Evolutionary conservation across 208 protist genomes (phyloP).

Genomic region (Leishmania braziliensis): DNA sequence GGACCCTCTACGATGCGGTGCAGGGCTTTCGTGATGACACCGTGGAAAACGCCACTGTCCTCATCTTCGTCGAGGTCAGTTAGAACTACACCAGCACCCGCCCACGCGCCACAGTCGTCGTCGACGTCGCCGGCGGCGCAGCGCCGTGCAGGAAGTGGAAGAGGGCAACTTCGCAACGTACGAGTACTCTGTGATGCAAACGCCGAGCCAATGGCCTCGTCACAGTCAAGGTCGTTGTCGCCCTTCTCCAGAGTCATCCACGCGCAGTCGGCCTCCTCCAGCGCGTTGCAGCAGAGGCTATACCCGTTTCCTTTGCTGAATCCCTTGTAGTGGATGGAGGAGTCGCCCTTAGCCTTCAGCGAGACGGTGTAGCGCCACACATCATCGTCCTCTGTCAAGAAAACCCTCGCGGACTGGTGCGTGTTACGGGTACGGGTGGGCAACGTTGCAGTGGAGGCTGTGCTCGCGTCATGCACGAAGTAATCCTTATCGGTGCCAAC

Average conservation of each 20-base stretch:
- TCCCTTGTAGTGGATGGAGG: slow-evolving; percentile 76
- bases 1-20: slow-evolving; percentile 46
- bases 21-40: slow-evolving; percentile 62
- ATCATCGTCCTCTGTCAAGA: slow-evolving; percentile 39
- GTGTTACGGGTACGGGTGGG: neutral
- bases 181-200: slow-evolving; percentile 1
- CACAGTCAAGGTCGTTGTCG: slow-evolving; percentile 22
- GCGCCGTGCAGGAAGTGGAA: slow-evolving; percentile 19
- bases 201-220: slow-evolving; percentile 11
- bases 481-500: slow-evolving; percentile 27
- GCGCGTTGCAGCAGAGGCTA: slow-evolving; percentile 77
- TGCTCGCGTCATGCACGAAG: slow-evolving; percentile 1
- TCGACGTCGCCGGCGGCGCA: neutral
- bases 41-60: slow-evolving; percentile 24
- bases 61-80: slow-evolving; percentile 28
- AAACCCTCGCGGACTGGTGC: neutral
- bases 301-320: slow-evolving; percentile 68
- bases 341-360: slow-evolving; percentile 38
- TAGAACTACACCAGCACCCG: slow-evolving; percentile 14
- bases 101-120: slow-evolving; percentile 1
- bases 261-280: slow-evolving; percentile 32
- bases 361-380: slow-evolving; percentile 56
- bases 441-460: neutral
- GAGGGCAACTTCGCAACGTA: slow-evolving; percentile 27
- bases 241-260: slow-evolving; percentile 41